Evolutionary conservation across 371 early-diverging fungal species (phyloP).

Genomic region (Saksenaea vasiformis): DNA sequence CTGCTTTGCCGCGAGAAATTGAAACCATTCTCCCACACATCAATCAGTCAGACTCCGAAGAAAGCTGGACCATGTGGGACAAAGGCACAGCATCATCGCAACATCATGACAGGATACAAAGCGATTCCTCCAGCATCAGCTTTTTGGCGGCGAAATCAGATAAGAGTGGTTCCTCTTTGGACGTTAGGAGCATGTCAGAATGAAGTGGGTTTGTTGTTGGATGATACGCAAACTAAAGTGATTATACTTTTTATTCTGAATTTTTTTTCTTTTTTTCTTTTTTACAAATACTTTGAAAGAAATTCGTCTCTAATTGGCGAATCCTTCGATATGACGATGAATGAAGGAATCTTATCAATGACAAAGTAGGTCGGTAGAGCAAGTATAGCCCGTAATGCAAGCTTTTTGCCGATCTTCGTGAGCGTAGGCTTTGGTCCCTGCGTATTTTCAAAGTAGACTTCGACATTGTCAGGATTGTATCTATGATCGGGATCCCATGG

Average conservation of each 20-base stretch:
- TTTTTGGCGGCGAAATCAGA: background rate
- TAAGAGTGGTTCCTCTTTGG: background rate
- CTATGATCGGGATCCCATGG: slow-evolving; percentile 78
- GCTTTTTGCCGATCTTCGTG: slow-evolving; percentile 70
- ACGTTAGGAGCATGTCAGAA: slow-evolving; percentile 15
- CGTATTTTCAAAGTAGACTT: slow-evolving; percentile 79
- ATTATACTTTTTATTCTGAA: background rate
- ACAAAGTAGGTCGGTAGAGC: slow-evolving; percentile 61
- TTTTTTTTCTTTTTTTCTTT: slow-evolving; percentile 18
- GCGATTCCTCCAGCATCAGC: slow-evolving; percentile 15
- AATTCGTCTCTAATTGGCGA: slow-evolving; percentile 64
- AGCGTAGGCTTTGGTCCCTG: slow-evolving; percentile 55
- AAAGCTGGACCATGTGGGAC: slow-evolving; percentile 31
- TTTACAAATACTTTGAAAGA: slow-evolving; percentile 57
- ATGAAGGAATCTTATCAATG: slow-evolving; percentile 69
- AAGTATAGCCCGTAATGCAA: slow-evolving; percentile 55
- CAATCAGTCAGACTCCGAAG: slow-evolving; percentile 29
- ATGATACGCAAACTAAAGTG: background rate
- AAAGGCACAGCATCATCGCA: slow-evolving; percentile 8
- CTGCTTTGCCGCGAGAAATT: slow-evolving; percentile 1
- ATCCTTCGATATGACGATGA: slow-evolving; percentile 68
- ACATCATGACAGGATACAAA: background rate
- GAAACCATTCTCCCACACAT: background rate
- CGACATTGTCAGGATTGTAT: slow-evolving; percentile 72
- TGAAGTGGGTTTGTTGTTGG: background rate